These are phyloP conservation scores for Zalaria sp. DNA, from an alignment of 2,329 filamentous ascomycete genomes.

Conservation along the genomic window DNA sequence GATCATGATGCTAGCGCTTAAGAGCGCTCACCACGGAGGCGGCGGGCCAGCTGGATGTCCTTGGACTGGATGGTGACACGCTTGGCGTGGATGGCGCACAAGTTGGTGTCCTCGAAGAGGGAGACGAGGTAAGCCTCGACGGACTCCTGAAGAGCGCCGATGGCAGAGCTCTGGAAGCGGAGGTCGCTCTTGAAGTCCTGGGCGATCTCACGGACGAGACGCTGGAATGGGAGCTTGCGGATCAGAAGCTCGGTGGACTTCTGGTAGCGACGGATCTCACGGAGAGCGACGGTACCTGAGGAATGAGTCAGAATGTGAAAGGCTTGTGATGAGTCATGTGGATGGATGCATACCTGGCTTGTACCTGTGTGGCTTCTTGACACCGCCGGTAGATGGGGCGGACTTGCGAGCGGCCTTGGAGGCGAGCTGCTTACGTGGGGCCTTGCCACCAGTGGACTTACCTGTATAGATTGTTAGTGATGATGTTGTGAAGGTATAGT, in stretches of 20 bases:
- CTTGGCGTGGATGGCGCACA: slow-evolving; percentile 94
- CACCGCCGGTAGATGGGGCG: slow-evolving; percentile 78
- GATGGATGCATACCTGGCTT: slow-evolving; percentile 29
- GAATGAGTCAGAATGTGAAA: slow-evolving; percentile 11
- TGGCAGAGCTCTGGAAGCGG: slow-evolving; percentile 92
- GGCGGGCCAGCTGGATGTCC: slow-evolving; percentile 78
- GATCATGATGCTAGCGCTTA: slow-evolving; percentile 20
- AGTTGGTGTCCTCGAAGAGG: slow-evolving; percentile 90
- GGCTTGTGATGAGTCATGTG: slow-evolving; percentile 4
- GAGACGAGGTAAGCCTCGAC: slow-evolving; percentile 94
- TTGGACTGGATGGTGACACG: slow-evolving; percentile 61
- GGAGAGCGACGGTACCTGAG: slow-evolving; percentile 66
- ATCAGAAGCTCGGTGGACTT: slow-evolving; percentile 78
- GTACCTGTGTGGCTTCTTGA: slow-evolving; percentile 43
- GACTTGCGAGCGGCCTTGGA: slow-evolving; percentile 99
- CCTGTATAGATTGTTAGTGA: slow-evolving; percentile 32
- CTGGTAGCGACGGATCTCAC: slow-evolving; percentile 86
- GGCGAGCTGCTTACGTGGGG: slow-evolving; percentile 86
- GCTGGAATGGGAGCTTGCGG: slow-evolving; percentile 64
- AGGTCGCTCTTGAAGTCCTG: slow-evolving; percentile 52
- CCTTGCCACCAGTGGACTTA: slow-evolving; percentile 64
- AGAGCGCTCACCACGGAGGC: slow-evolving; percentile 40
- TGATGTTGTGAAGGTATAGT: slow-evolving; percentile 7
- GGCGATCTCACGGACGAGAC: slow-evolving; percentile 67
- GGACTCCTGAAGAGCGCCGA: slow-evolving; percentile 84